Conservation (phyloP, 148 eudicot species). For the Oxyria digyna region DNA sequence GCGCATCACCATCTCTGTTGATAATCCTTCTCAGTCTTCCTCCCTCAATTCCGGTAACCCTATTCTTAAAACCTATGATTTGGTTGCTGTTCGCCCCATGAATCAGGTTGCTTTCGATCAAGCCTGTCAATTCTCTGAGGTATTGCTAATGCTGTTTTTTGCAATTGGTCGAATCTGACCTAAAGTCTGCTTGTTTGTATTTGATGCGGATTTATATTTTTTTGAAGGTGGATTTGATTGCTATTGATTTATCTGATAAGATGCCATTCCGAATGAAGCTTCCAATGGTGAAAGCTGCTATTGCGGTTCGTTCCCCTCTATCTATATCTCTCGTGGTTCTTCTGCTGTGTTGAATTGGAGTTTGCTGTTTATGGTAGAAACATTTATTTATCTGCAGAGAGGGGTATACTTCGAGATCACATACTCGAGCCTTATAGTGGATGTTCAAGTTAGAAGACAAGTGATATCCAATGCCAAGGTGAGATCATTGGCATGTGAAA, state of each 20-base stretch:
- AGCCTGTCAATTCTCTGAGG: conserved; percentile 62
- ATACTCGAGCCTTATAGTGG: conserved; percentile 55
- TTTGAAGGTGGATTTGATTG: conserved; percentile 59
- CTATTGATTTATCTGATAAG: conserved; percentile 75
- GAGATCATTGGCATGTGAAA: conserved; percentile 7
- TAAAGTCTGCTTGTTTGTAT: background rate
- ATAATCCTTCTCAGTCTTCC: conserved; percentile 35
- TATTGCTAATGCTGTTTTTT: conserved; percentile 5
- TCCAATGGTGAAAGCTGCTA: conserved; percentile 60
- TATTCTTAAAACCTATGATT: conserved; percentile 63
- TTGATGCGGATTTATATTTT: background rate
- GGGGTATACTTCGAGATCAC: conserved; percentile 77
- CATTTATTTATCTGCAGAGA: conserved; percentile 37
- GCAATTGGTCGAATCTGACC: background rate
- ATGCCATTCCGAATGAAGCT: conserved; percentile 78
- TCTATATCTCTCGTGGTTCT: background rate
- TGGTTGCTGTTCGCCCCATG: conserved; percentile 66
- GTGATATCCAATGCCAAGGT: conserved; percentile 75
- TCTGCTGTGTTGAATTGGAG: background rate
- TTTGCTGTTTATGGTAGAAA: background rate
- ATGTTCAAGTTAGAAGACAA: conserved; percentile 57
- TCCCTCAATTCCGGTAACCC: conserved; percentile 72
- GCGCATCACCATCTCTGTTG: conserved; percentile 57
- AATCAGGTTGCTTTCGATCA: conserved; percentile 66
- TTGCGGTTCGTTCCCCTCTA: conserved; percentile 36